A percentile compares a stretch with the other conserved stretches of the same genome.
Conservation (phyloP, 306 rosid genomes). For the Vigna angularis region DNA sequence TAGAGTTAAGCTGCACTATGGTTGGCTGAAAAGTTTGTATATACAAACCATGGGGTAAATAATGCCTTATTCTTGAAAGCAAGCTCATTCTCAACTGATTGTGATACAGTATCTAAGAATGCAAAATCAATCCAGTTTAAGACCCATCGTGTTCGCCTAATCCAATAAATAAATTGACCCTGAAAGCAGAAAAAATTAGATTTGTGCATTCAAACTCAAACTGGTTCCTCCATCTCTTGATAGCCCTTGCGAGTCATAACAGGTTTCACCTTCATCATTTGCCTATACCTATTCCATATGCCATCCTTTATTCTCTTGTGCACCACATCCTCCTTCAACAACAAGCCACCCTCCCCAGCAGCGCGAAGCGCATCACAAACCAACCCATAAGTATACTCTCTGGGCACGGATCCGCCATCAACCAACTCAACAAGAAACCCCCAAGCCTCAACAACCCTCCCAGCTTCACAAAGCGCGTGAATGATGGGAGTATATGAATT, state of each 20-base stretch:
- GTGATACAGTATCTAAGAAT: too few relatives aligned
- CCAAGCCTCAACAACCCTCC: slow-evolving; percentile 70
- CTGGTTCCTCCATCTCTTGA: slow-evolving; percentile 38
- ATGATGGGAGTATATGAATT: slow-evolving; percentile 85
- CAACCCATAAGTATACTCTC: slow-evolving; percentile 80
- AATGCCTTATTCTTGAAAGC: too few relatives aligned
- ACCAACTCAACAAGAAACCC: slow-evolving; percentile 75
- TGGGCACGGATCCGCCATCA: slow-evolving; percentile 71
- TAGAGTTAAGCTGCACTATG: too few relatives aligned
- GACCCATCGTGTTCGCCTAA: too few relatives aligned
- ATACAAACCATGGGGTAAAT: too few relatives aligned
- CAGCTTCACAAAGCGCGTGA: slow-evolving; percentile 77
- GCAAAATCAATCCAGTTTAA: too few relatives aligned
- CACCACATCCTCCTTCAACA: slow-evolving; percentile 46
- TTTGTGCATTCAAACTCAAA: slow-evolving; percentile 42
- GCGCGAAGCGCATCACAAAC: slow-evolving; percentile 59
- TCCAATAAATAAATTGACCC: too few relatives aligned
- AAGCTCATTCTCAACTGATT: too few relatives aligned
- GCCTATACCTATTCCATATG: slow-evolving; percentile 59
- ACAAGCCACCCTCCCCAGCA: slow-evolving; percentile 53
- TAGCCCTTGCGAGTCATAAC: slow-evolving; percentile 75
- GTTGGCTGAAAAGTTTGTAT: too few relatives aligned
- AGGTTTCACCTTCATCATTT: slow-evolving; percentile 62
- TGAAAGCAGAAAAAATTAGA: neutral
- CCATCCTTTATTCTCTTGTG: slow-evolving; percentile 66